Percentiles rank a stretch among this genome's conserved stretches.
Evolutionary conservation across 768 basidiomycete genomes (phyloP).

Genomic region (Pisolithus tinctorius): DNA sequence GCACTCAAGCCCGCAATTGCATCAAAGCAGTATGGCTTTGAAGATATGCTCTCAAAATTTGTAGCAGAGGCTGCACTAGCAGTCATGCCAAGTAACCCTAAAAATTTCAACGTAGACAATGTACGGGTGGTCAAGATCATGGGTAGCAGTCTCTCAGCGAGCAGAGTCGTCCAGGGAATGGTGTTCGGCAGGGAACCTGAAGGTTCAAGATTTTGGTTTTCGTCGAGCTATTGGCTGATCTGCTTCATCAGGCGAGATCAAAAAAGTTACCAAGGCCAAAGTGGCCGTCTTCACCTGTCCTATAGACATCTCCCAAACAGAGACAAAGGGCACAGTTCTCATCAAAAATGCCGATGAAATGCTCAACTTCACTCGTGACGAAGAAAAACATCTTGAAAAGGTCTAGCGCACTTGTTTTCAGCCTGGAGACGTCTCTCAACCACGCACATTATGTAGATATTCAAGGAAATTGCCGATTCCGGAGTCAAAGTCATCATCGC

Average conservation of each 20-base stretch:
- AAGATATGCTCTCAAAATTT: conserved; percentile 71
- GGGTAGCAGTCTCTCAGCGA: conserved; percentile 81
- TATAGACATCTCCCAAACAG: conserved; percentile 91
- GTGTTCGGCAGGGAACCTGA: conserved; percentile 96
- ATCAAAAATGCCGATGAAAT: conserved; percentile 94
- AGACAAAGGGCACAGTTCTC: conserved; percentile 97
- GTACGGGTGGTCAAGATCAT: conserved; percentile 98
- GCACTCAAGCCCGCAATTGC: conserved; percentile 91
- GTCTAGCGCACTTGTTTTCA: conserved; percentile 22
- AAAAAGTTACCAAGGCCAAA: conserved; percentile 80
- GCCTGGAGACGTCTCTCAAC: not conserved
- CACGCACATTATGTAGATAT: conserved; percentile 53
- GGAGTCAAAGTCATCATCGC: conserved; percentile 93
- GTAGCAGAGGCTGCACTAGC: conserved; percentile 91
- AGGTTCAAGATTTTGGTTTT: conserved; percentile 35
- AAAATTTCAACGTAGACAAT: conserved; percentile 97
- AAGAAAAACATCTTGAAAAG: conserved; percentile 96
- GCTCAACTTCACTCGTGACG: conserved; percentile 92
- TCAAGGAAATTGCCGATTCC: conserved; percentile 95
- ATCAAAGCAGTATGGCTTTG: conserved; percentile 94
- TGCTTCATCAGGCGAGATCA: conserved; percentile 54
- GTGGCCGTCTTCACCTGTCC: conserved; percentile 94
- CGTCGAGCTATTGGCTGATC: not conserved
- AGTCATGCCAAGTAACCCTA: conserved; percentile 84
- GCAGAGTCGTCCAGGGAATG: conserved; percentile 94